Evolutionary conservation across 1,139 yeast genomes (phyloP), one percentile per base, ranked within the genome.

Genomic region (Candida sp.): DNA sequence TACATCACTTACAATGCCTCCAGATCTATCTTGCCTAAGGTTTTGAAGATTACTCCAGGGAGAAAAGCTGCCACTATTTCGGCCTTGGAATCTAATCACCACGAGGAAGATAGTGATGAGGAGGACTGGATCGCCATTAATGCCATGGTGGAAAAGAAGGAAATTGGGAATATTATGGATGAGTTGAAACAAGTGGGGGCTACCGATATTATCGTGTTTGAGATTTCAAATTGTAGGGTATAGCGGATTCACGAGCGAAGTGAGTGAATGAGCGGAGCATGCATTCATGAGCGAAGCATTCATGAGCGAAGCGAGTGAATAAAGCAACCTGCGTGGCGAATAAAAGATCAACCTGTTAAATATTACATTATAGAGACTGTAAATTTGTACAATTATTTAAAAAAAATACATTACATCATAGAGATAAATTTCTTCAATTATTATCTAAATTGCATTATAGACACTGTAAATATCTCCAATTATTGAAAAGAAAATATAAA

Each of bases 31-130:
- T 73, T 93, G 43, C 66, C 78, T 4, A 66, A 66, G 12, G 79
- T 88, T 36, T 79, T 93, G 57, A 68, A 73, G 47, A 78, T 91
- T 53, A 93, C 99, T 4, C 99, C 99, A 3, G 99, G 99, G 46
- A 83, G 97, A 66, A 81, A 97, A 58, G 95, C 98, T 4, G 97
- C 99, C 43, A 93, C 99, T 12, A 89, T 93, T 32, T 87, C 97
- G 21, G 87, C 95, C 15, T 81, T 93, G 51, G 97, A 89, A 55
- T 39, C 48, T n/a, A 37, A 21, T n/a, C 11, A 37, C 23, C 39
- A 37, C 29, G 39, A 33, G 4, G 84, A 77, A 36, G 41, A 47
- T 8, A 58, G 47, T 2, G 66, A 60, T 27, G 60, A 56, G n/a
- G 76, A 69, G 49, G 86, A 80, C 32, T 93, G 99, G 98, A 96